A percentile compares a stretch with the other conserved stretches of the same genome.
Evolutionary conservation across 1,284 basidiomycete species (phyloP).

Genomic region (Microbotryum scabiosae): DNA sequence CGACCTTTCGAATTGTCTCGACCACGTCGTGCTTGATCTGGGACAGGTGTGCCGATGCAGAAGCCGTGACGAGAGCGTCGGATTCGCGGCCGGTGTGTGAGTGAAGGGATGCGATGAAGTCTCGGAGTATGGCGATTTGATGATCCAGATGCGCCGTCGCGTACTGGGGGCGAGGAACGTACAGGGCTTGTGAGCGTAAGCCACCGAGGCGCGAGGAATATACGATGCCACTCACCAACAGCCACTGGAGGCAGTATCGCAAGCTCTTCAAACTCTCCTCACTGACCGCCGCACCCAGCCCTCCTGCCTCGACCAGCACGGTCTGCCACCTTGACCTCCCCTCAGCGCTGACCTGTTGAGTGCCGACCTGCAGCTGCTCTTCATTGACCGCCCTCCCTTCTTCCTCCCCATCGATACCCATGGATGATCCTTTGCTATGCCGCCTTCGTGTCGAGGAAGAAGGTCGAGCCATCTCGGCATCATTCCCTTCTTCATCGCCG

Average conservation of each 20-base stretch:
- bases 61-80: conserved; percentile 45
- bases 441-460: no score
- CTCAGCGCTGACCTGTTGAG: conserved; percentile 1
- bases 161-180: conserved; percentile 48
- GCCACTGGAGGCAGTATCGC: conserved; percentile 78
- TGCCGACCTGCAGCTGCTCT: neutral
- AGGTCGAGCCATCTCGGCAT: neutral
- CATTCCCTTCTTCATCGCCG: conserved; percentile 2
- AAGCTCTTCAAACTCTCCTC: conserved; percentile 81
- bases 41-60: conserved; percentile 58
- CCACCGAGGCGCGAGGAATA: conserved; percentile 1
- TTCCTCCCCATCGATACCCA: no score
- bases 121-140: conserved; percentile 72
- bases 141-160: conserved; percentile 79
- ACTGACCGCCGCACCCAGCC: conserved; percentile 74
- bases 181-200: neutral
- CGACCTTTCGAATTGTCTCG: conserved; percentile 75
- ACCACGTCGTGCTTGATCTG: conserved; percentile 73
- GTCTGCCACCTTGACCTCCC: conserved; percentile 72
- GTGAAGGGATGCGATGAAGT: conserved; percentile 63
- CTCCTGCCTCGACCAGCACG: conserved; percentile 71
- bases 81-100: conserved; percentile 37
- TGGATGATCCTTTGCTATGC: no score
- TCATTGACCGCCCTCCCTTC: no score
- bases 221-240: conserved; percentile 51